These are phyloP conservation scores for Lodderomyces theae DNA, from an alignment of 1,139 yeast species.

Conservation along the genomic window DNA sequence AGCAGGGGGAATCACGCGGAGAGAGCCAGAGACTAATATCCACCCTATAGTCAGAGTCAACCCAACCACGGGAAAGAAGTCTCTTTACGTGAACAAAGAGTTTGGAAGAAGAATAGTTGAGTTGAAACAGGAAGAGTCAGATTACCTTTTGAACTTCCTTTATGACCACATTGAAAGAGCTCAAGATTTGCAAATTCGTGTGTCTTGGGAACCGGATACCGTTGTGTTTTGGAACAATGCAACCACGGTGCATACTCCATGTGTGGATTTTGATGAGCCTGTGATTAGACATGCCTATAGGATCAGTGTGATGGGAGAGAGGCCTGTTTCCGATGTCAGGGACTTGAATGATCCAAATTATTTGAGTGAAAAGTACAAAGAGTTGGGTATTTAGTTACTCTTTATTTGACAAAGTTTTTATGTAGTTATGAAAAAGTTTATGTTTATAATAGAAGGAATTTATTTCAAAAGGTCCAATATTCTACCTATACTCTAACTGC, in stretches of 20 bases:
- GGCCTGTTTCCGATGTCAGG: conserved; percentile 22
- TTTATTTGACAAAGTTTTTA: no score
- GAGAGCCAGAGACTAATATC: conserved; percentile 27
- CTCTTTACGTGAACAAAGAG: conserved; percentile 24
- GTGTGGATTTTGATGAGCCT: conserved; percentile 24
- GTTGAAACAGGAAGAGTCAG: conserved; percentile 28
- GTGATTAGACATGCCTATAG: conserved; percentile 24
- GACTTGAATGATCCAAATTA: conserved; percentile 19
- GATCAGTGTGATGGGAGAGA: conserved; percentile 25
- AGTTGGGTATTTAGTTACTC: conserved; percentile 10
- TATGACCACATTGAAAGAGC: conserved; percentile 27
- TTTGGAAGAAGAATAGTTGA: conserved; percentile 27
- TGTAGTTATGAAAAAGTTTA: no score
- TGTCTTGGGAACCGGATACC: conserved; percentile 51
- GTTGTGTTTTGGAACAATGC: conserved; percentile 27
- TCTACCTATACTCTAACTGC: no score
- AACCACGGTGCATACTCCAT: conserved; percentile 23
- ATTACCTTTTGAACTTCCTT: conserved; percentile 23
- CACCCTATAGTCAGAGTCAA: conserved; percentile 29
- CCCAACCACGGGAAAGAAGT: conserved; percentile 27
- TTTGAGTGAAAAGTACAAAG: conserved; percentile 14
- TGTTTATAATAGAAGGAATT: no score
- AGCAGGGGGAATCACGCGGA: conserved; percentile 25
- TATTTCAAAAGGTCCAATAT: no score
- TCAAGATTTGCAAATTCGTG: conserved; percentile 55